A percentile compares a stretch with the other conserved stretches of the same genome.
Evolutionary conservation across 441 rosid genomes (phyloP).

Genomic region (Biscutella laevigata): DNA sequence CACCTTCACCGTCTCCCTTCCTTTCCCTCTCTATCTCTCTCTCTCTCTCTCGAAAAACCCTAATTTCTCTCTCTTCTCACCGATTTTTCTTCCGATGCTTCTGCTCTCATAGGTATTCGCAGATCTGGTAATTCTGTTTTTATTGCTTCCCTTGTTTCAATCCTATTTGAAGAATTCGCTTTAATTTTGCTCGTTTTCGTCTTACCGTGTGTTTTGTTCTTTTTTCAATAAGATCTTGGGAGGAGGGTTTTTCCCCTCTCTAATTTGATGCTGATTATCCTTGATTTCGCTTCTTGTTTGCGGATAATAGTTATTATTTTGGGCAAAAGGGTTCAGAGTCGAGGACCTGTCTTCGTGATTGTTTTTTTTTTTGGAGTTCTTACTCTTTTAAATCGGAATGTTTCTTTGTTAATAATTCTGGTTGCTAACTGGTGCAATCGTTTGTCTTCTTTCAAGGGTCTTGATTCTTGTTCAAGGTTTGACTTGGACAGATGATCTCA

Average conservation of each 20-base stretch:
- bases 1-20: slow-evolving; percentile 7
- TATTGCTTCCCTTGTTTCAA: neutral
- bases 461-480: neutral
- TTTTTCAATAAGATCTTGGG: neutral
- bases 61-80: slow-evolving; percentile 13
- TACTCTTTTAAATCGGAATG: neutral
- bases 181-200: neutral
- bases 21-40: neutral
- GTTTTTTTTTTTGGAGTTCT: neutral
- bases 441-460: neutral
- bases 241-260: slow-evolving; percentile 7
- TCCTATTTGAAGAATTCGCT: neutral
- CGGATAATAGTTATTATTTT: neutral
- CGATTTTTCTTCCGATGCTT: slow-evolving; percentile 25
- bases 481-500: slow-evolving; percentile 3
- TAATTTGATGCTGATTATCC: neutral
- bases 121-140: slow-evolving; percentile 41
- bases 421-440: slow-evolving; percentile 3
- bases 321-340: neutral
- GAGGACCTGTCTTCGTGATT: neutral
- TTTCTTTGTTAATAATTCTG: neutral
- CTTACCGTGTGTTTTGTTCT: neutral
- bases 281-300: slow-evolving; percentile 9
- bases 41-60: slow-evolving; percentile 26
- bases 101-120: slow-evolving; percentile 20